These are phyloP conservation scores for Testicularia cyperi DNA, from an alignment of 1,284 basidiomycete genomes.

Conservation along the genomic window DNA sequence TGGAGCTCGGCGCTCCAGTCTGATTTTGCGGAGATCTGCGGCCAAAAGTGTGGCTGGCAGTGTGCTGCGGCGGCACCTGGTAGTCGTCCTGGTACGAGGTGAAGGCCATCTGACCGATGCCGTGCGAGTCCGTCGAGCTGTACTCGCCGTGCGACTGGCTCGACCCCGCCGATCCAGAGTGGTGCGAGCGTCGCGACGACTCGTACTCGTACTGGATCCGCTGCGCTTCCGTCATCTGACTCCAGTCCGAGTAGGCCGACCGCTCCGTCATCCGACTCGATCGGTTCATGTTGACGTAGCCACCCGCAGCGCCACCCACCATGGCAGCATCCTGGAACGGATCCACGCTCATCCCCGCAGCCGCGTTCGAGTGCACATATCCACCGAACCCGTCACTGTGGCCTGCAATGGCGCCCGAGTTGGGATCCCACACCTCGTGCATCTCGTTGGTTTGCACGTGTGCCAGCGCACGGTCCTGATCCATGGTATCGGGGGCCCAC, in stretches of 20 bases:
- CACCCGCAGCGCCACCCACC: slow-evolving; percentile 3
- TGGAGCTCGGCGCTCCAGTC: slow-evolving; percentile 2
- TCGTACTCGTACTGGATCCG: slow-evolving; percentile 47
- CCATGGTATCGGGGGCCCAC: slow-evolving; percentile 40
- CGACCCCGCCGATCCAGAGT: slow-evolving; percentile 15
- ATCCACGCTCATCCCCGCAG: too few species aligned
- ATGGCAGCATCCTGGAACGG: slow-evolving; percentile 12
- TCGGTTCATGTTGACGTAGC: slow-evolving; percentile 35
- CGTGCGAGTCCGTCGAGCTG: too few species aligned
- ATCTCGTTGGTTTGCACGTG: slow-evolving; percentile 13
- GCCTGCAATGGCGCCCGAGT: slow-evolving; percentile 5
- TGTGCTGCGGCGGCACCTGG: slow-evolving; percentile 21
- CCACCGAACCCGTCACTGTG: slow-evolving; percentile 21
- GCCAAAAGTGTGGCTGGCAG: slow-evolving; percentile 18
- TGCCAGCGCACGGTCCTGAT: slow-evolving; percentile 20
- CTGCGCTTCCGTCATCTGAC: slow-evolving; percentile 44
- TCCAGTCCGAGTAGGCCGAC: slow-evolving; percentile 24
- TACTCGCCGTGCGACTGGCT: slow-evolving; percentile 17
- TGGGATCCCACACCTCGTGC: slow-evolving; percentile 21
- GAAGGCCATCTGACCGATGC: slow-evolving; percentile 9
- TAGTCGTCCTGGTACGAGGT: slow-evolving; percentile 30
- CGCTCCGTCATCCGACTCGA: slow-evolving; percentile 43
- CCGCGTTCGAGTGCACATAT: slow-evolving; percentile 8
- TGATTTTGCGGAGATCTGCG: background rate
- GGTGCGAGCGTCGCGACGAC: slow-evolving; percentile 26